Evolutionary conservation across 305 asterid genomes (phyloP), one percentile per base, ranked within the genome.

Genomic region (Fraxinus latifolia): DNA sequence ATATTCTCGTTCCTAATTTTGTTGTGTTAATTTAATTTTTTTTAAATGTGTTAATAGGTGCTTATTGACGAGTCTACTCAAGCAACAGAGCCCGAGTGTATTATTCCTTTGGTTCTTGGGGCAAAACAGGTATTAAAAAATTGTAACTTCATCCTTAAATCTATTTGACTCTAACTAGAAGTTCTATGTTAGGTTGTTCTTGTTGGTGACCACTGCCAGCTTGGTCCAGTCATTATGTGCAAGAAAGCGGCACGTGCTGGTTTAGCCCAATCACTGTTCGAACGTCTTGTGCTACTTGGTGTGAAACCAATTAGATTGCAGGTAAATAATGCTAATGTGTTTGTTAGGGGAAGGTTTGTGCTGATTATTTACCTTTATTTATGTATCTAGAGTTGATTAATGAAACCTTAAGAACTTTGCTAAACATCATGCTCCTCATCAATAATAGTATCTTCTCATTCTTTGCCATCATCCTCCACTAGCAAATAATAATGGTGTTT

Each of bases 151-250:
- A 53, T 50, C 34, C 8, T 72, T 42, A 2, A 82, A 74, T 68
- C 74, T 31, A 21, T 67, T 60, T 53, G 53, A 29, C 75, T 72
- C 79, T 85, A 81, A 75, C 83, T 72, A 75, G 36, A 70, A 44
- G 88, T 74, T 62, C 65, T 72, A 33, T 70, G 85, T 81, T 79
- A 96, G 99, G 94, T 89, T 82, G 90, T 96, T 88, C 97, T 96
- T 81, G 99, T 96, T 82, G 99, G 99, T 89, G 99, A 96, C 83
- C 99, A 95, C 85, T 97, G 99, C 87, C 99, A 97, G 88, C 99
- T 97, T 89, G 99, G 99, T 89, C 99, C 99, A 81, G 99, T 97
- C 83, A 95, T 97, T 86, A 97, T 97, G 99, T 97, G 99, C 94
- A 97, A 97, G 94, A 97, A 97, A 92, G 99, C 99, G 65, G 99